Conservation (phyloP, 768 basidiomycete genomes). For the Strobilomyces confusus region DNA sequence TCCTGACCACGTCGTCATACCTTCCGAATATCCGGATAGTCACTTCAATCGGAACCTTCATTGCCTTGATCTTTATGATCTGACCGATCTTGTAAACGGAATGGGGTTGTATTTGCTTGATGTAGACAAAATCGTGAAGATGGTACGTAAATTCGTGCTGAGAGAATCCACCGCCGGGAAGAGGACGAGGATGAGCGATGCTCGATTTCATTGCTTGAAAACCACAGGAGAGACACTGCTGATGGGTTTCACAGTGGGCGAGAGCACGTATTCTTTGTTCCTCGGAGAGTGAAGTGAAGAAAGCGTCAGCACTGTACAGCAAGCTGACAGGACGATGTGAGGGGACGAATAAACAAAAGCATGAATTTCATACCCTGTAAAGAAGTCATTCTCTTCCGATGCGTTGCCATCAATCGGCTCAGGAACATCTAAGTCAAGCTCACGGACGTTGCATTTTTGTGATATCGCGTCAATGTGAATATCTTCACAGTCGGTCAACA, state of each 20-base stretch:
- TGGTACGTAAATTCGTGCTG: constrained; percentile 50
- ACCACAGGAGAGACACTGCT: constrained; percentile 52
- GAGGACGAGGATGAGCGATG: constrained; percentile 22
- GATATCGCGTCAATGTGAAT: constrained; percentile 53
- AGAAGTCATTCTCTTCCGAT: constrained; percentile 46
- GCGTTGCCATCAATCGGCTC: constrained; percentile 46
- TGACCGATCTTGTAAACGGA: constrained; percentile 50
- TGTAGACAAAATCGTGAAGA: constrained; percentile 56
- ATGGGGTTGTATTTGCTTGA: constrained; percentile 34
- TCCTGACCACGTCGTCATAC: constrained; percentile 37
- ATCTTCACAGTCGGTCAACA: constrained; percentile 53
- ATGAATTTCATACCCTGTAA: constrained; percentile 44
- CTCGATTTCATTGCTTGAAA: constrained; percentile 27
- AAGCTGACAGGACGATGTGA: constrained; percentile 34
- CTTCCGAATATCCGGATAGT: constrained; percentile 44
- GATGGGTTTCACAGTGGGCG: constrained; percentile 27
- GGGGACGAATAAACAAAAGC: not conserved
- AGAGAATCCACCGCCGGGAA: constrained; percentile 34
- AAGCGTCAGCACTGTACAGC: constrained; percentile 46
- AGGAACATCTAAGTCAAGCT: constrained; percentile 37
- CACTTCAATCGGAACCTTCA: constrained; percentile 24
- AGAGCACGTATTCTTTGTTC: constrained; percentile 29
- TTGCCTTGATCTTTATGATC: constrained; percentile 40
- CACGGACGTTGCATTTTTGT: constrained; percentile 50
- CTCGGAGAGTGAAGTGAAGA: constrained; percentile 44